Conservation (phyloP, 2,329 filamentous ascomycete species). For the Diatrype stigma region DNA sequence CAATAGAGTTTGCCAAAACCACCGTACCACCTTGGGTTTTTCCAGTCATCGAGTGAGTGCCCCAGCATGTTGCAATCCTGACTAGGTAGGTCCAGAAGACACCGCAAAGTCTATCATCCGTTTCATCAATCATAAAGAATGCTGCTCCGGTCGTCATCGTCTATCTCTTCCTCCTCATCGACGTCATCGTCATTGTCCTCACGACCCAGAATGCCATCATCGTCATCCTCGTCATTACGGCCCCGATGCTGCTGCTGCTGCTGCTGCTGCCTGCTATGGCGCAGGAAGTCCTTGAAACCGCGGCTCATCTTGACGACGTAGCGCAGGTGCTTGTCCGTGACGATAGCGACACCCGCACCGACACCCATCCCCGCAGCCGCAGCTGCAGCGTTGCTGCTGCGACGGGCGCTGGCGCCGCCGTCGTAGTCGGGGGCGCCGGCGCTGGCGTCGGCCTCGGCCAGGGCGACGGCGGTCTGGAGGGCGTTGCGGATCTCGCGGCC, state of each 20-base stretch:
- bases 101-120: too few relatives aligned
- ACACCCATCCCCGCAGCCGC: not conserved
- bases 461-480: constrained; percentile 25
- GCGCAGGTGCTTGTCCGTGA: constrained; percentile 32
- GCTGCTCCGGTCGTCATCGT: not conserved
- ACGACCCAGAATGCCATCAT: too few relatives aligned
- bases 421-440: constrained; percentile 20
- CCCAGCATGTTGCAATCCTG: too few relatives aligned
- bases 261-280: too few relatives aligned
- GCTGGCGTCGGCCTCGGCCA: constrained; percentile 25
- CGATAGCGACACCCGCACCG: constrained; percentile 8
- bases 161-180: too few relatives aligned
- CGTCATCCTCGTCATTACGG: constrained; percentile 4
- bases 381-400: too few relatives aligned
- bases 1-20: too few relatives aligned
- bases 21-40: too few relatives aligned
- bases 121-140: not conserved
- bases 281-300: constrained; percentile 33
- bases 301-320: constrained; percentile 35
- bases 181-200: constrained; percentile 6
- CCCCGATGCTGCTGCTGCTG: too few relatives aligned
- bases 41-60: too few relatives aligned
- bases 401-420: too few relatives aligned
- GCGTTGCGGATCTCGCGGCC: constrained; percentile 33
- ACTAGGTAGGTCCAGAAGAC: too few relatives aligned